Conservation (phyloP, 768 basidiomycete genomes). For the Xerocomus potaroensis region DNA sequence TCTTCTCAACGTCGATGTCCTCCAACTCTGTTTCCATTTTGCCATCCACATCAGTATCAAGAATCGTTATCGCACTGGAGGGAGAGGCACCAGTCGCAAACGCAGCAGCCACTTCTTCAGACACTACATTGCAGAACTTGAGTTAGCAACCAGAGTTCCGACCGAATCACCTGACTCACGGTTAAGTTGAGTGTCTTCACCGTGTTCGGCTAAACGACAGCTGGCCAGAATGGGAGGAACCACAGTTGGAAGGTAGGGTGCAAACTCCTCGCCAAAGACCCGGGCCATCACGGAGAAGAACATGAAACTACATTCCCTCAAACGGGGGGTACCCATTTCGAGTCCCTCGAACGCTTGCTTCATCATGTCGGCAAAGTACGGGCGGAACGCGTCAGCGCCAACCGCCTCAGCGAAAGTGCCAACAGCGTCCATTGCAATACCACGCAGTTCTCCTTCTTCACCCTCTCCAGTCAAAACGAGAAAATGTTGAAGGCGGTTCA, state of each 20-base stretch:
- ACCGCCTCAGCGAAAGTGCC: constrained; percentile 98
- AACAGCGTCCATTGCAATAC: constrained; percentile 98
- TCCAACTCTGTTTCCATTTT: constrained; percentile 62
- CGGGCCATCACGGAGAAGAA: constrained; percentile 99
- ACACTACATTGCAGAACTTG: constrained; percentile 30
- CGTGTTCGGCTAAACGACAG: constrained; percentile 79
- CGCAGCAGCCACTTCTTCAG: constrained; percentile 51
- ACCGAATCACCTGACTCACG: constrained; percentile 33
- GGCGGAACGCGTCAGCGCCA: constrained; percentile 88
- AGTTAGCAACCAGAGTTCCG: neutral
- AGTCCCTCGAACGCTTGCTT: constrained; percentile 88
- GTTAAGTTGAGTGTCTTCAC: constrained; percentile 46
- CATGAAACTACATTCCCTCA: constrained; percentile 94
- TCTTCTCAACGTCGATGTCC: constrained; percentile 79
- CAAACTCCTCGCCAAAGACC: constrained; percentile 93
- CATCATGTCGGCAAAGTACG: constrained; percentile 97
- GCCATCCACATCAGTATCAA: constrained; percentile 52
- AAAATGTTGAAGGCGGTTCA: constrained; percentile 86
- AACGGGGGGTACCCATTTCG: constrained; percentile 77
- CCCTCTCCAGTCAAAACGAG: constrained; percentile 80
- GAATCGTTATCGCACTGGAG: constrained; percentile 61
- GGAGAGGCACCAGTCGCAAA: constrained; percentile 75
- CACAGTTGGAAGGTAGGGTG: constrained; percentile 78
- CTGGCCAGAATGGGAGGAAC: constrained; percentile 82
- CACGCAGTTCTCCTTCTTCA: constrained; percentile 91